A percentile compares a stretch with the other conserved stretches of the same genome.
These are phyloP conservation scores for Naganishia cerealis DNA, from an alignment of 1,284 basidiomycete species.

Conservation along the genomic window DNA sequence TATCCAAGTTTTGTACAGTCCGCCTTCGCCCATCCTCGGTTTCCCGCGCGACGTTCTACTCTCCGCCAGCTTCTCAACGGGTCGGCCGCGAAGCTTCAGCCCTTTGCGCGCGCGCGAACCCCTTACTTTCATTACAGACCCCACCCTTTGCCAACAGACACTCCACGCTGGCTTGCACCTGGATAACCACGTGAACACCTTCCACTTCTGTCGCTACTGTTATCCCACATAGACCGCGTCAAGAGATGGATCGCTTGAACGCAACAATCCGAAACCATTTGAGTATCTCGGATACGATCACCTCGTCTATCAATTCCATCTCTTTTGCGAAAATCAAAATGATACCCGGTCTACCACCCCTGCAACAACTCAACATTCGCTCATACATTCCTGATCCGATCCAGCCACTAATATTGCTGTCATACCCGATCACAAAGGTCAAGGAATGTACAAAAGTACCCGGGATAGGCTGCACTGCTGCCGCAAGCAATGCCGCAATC, in stretches of 20 bases:
- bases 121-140: too few species aligned
- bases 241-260: conserved; percentile 19
- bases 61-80: too few species aligned
- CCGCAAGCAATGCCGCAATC: neutral
- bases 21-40: too few species aligned
- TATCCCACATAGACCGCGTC: neutral
- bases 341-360: conserved; percentile 13
- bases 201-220: neutral
- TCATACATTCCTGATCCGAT: conserved; percentile 28
- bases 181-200: neutral
- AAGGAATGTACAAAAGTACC: neutral
- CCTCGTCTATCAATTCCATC: conserved; percentile 15
- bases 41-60: too few species aligned
- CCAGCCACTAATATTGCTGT: conserved; percentile 28
- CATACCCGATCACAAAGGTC: conserved; percentile 24
- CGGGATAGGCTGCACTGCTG: neutral
- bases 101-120: too few species aligned
- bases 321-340: conserved; percentile 16
- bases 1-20: too few species aligned
- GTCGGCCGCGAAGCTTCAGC: too few species aligned
- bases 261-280: conserved; percentile 12
- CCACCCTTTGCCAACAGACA: too few species aligned
- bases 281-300: conserved; percentile 25
- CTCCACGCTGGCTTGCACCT: too few species aligned
- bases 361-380: conserved; percentile 11